Percentiles rank a stretch among this genome's conserved stretches.
phyloP scores from a whole-genome alignment of 371 early-diverging fungal genomes.

The Mortierella sp. region DNA sequence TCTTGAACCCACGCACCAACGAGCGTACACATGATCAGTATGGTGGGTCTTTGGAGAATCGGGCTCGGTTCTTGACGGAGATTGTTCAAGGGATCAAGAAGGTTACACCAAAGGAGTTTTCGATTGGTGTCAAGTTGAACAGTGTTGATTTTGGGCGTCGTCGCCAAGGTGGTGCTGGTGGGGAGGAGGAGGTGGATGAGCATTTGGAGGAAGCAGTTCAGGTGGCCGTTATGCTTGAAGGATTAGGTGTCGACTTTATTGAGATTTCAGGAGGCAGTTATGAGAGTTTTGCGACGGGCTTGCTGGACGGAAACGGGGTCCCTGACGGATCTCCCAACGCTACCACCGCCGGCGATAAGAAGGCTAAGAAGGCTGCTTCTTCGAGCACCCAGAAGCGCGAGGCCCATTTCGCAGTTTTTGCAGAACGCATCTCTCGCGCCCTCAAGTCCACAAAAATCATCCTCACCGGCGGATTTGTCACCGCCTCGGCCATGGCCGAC shows the following conservation, averaged over 20 bases:
- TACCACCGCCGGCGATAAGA: background rate
- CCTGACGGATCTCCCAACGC: background rate
- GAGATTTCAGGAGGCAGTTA: conserved; percentile 37
- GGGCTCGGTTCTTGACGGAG: conserved; percentile 63
- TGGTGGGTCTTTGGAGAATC: conserved; percentile 68
- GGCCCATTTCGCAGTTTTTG: conserved; percentile 41
- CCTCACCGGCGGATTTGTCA: conserved; percentile 34
- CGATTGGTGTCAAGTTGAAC: conserved; percentile 38
- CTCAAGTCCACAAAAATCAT: conserved; percentile 22
- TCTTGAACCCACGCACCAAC: conserved; percentile 66
- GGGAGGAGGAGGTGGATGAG: conserved; percentile 6
- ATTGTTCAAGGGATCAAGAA: conserved; percentile 57
- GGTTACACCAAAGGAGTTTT: conserved; percentile 16
- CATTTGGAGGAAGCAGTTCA: conserved; percentile 29
- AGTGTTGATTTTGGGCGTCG: conserved; percentile 33
- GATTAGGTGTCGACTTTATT: conserved; percentile 30
- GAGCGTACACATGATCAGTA: conserved; percentile 71
- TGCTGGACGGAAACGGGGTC: conserved; percentile 23
- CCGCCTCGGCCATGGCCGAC: conserved; percentile 26
- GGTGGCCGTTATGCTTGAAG: conserved; percentile 20
- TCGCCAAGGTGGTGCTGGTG: background rate
- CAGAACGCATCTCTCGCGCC: conserved; percentile 30
- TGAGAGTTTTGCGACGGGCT: conserved; percentile 26
- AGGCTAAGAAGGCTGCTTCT: background rate
- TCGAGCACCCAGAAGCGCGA: conserved; percentile 24